Base-by-base conservation (phyloP, 345 rosid genomes). In the Noccaea caerulescens region DNA sequence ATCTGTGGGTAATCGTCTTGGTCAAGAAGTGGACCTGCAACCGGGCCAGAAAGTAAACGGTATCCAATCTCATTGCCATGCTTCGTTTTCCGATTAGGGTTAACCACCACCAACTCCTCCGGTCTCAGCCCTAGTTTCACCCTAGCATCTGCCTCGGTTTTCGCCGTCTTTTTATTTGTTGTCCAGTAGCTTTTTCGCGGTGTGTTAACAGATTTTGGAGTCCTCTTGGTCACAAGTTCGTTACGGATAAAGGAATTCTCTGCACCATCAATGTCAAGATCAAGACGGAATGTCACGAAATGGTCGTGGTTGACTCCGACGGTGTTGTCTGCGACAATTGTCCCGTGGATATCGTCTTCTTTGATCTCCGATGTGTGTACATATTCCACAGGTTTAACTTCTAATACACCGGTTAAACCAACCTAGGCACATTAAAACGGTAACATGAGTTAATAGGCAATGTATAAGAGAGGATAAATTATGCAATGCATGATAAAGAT, bases 171-270 rank as follows among this genome's bases (percentile, higher is more conserved):
- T 8, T 56, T 62, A 18, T 4, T 67, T 0, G 71, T 76, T 0
- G 79, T 79, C 89, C 87, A 87, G n/a, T 83, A 87, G 63, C 82
- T 83, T 74, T 76, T 84, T 52, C 88, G 83, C 1, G 86, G 84
- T 0, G 80, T 45, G 12, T 18, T 63, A 36, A 50, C 62, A 3
- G 72, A 66, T 8, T 58, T 27, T 14, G 71, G 23, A 0, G 57
- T 53, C 5, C 32, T 76, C 47, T 60, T 80, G 6, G 83, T 80
- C 16, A 79, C 77, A 23, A 86, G 69, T 41, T 76, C 73, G 10
- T 54, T 66, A 65, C 84, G 82, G 10, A 76, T 76, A 27, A 87
- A 79, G 0, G 87, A 85, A 50, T 87, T 87, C 0, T 50, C 32
- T 4, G 52, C 30, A 2, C 92, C 89, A 27, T 84, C 89, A 3